A percentile compares a stretch with the other conserved stretches of the same genome.
phyloP scores from a whole-genome alignment of 208 protist species.

The Trichomonas gallinae region DNA sequence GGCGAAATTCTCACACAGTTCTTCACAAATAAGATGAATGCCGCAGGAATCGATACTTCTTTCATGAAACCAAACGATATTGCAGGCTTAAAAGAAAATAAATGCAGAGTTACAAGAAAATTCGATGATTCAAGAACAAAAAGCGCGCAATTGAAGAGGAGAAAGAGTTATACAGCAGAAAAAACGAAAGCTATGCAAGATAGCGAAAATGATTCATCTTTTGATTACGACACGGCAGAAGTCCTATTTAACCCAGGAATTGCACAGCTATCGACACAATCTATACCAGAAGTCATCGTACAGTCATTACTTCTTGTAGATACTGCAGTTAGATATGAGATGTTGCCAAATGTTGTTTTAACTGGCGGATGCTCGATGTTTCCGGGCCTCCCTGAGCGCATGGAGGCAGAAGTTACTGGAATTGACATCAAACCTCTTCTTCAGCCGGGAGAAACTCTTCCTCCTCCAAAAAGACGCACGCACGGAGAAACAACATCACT shows the following conservation, averaged over 20 bases:
- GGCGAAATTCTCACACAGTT: constrained; percentile 26
- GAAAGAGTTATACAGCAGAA: constrained; percentile 32
- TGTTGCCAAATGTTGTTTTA: constrained; percentile 47
- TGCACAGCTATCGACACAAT: constrained; percentile 23
- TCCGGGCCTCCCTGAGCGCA: constrained; percentile 24
- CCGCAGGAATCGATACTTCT: not conserved
- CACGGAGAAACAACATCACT: not conserved
- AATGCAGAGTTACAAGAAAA: constrained; percentile 10
- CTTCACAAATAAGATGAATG: not conserved
- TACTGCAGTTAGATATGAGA: constrained; percentile 39
- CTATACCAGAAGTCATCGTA: constrained; percentile 40
- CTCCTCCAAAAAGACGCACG: constrained; percentile 26
- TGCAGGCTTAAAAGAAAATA: constrained; percentile 30
- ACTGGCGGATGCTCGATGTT: constrained; percentile 45
- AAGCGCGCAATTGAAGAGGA: constrained; percentile 25
- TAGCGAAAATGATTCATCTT: constrained; percentile 35
- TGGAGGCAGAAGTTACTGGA: constrained; percentile 35
- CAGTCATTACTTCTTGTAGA: constrained; percentile 43
- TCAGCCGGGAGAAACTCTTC: constrained; percentile 24
- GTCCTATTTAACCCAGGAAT: constrained; percentile 12
- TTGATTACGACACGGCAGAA: constrained; percentile 37
- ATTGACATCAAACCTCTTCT: constrained; percentile 7
- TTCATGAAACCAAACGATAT: constrained; percentile 25
- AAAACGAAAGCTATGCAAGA: not conserved
- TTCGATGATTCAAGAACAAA: not conserved